phyloP scores from a whole-genome alignment of 2,329 filamentous ascomycete species.

The Huntiella savannae region DNA sequence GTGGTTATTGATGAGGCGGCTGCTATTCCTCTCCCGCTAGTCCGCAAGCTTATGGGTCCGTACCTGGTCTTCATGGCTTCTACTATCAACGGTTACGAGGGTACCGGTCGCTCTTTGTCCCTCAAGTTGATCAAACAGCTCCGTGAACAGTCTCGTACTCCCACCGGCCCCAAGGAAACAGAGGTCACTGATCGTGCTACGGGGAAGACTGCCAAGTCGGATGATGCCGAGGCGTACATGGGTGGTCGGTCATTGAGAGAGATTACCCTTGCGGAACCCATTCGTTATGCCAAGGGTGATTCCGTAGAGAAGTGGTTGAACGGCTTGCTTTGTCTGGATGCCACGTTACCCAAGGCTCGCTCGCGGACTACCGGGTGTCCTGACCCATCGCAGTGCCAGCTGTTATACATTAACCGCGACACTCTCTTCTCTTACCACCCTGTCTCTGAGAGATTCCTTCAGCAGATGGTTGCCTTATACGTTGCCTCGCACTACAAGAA shows the following conservation, averaged over 20 bases:
- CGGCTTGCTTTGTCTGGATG: constrained; percentile 79
- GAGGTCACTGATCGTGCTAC: constrained; percentile 61
- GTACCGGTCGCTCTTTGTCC: constrained; percentile 83
- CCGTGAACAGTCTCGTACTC: constrained; percentile 64
- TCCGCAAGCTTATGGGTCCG: constrained; percentile 84
- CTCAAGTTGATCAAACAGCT: constrained; percentile 95
- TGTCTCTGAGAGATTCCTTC: constrained; percentile 88
- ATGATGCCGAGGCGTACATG: constrained; percentile 31
- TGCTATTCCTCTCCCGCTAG: constrained; percentile 81
- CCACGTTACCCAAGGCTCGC: constrained; percentile 64
- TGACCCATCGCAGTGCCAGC: constrained; percentile 76
- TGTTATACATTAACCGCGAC: constrained; percentile 87
- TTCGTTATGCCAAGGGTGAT: constrained; percentile 82
- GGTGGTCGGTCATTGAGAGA: constrained; percentile 71
- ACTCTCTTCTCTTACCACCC: constrained; percentile 96
- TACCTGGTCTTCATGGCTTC: constrained; percentile 99
- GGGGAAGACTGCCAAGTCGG: constrained; percentile 49
- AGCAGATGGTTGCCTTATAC: constrained; percentile 95
- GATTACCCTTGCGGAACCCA: constrained; percentile 83
- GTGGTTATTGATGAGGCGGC: constrained; percentile 95
- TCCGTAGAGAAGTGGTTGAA: constrained; percentile 94
- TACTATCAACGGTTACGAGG: constrained; percentile 97
- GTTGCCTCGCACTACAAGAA: constrained; percentile 98
- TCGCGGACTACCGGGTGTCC: constrained; percentile 59
- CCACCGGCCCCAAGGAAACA: constrained; percentile 35